These are phyloP conservation scores for Rosa lucieae DNA, from an alignment of 306 rosid species.

Conservation along the genomic window DNA sequence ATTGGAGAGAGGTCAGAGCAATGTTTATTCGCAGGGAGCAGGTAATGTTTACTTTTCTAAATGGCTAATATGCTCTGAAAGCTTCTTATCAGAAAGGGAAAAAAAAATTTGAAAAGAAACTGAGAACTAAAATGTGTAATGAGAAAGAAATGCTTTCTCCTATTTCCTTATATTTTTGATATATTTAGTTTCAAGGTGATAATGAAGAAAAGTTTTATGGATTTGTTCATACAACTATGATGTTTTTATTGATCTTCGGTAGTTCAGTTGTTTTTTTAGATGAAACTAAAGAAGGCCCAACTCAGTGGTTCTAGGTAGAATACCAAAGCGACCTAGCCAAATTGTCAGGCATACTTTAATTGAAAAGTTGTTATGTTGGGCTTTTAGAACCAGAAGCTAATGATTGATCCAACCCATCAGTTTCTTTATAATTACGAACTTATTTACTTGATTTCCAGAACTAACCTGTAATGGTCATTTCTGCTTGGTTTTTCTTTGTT, in stretches of 20 bases:
- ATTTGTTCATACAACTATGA: not conserved
- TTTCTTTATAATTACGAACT: not conserved
- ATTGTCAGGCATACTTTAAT: not conserved
- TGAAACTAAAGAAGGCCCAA: not conserved
- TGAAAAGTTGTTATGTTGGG: not conserved
- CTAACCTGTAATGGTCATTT: not conserved
- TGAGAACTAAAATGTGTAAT: not conserved
- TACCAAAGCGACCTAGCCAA: not conserved
- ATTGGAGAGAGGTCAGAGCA: constrained; percentile 98
- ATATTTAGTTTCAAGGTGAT: not conserved
- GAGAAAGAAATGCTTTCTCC: not conserved
- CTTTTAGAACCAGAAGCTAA: not conserved
- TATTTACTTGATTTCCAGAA: not conserved
- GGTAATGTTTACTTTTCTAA: constrained; percentile 50
- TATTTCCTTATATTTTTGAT: not conserved
- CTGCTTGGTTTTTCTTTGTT: not conserved
- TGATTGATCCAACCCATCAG: not conserved
- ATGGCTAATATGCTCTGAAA: constrained; percentile 12
- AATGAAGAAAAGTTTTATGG: not conserved
- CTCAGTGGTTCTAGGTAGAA: not conserved
- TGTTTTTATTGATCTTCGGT: not conserved
- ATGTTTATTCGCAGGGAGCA: constrained; percentile 69
- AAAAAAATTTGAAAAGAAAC: not conserved
- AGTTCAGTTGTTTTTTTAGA: not conserved
- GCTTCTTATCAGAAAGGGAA: not conserved